Conservation (phyloP, 805 yeast species). For the Scheffersomyces lignosus region DNA sequence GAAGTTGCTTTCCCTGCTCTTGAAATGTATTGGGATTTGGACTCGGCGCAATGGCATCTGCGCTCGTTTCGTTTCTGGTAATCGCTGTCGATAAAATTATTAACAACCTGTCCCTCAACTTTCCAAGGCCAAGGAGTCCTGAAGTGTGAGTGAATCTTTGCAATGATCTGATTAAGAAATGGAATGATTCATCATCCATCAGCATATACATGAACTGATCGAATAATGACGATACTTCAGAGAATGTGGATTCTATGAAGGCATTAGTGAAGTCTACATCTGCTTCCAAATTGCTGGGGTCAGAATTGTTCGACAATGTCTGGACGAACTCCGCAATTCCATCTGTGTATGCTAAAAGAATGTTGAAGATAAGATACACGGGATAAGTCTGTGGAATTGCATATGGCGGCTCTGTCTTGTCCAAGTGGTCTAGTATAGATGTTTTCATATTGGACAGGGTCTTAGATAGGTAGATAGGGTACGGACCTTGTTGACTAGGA, state of each 20-base stretch:
- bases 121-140: slow-evolving; percentile 64
- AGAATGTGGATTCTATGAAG: slow-evolving; percentile 29
- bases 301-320: slow-evolving; percentile 34
- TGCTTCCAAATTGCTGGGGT: slow-evolving; percentile 23
- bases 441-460: slow-evolving; percentile 49
- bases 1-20: slow-evolving; percentile 33
- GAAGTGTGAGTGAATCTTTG: slow-evolving; percentile 83
- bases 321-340: slow-evolving; percentile 60
- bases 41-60: slow-evolving; percentile 1
- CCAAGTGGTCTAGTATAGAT: slow-evolving; percentile 71
- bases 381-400: slow-evolving; percentile 59
- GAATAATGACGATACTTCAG: slow-evolving; percentile 27
- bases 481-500: slow-evolving; percentile 4
- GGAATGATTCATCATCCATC: slow-evolving; percentile 70
- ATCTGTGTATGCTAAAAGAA: slow-evolving; percentile 59
- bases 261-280: slow-evolving; percentile 37
- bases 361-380: slow-evolving; percentile 53
- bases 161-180: slow-evolving; percentile 63
- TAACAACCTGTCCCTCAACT: slow-evolving; percentile 54
- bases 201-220: slow-evolving; percentile 57
- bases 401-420: slow-evolving; percentile 75
- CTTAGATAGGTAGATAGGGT: slow-evolving; percentile 36
- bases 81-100: slow-evolving; percentile 27
- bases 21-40: slow-evolving; percentile 7
- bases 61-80: slow-evolving; percentile 10